Base-by-base conservation (phyloP, 164 flowering plant species). In the Malania oleifera region DNA sequence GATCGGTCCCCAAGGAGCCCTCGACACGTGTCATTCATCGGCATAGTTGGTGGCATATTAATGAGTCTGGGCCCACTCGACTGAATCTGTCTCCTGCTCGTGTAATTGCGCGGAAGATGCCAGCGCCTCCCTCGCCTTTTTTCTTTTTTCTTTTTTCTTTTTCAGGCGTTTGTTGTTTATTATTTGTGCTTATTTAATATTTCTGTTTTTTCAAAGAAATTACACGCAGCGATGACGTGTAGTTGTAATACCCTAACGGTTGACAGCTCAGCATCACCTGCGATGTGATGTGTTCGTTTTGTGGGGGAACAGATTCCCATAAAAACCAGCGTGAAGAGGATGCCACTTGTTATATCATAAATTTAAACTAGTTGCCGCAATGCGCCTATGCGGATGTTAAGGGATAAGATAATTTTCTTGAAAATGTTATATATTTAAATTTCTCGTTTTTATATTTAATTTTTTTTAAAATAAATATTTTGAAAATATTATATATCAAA, bases 41-140 rank as follows among this genome's bases (percentile, higher is more conserved):
- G 26, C 39, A 29, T 48, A 28, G 52, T 15, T 52, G 61, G 29
- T 55, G 50, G 40, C 24, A 11, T 35, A 39, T 5, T 10, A 44
- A 31, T 24, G 46, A 39, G 14, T 0, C 13, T n/a, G 7, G 58
- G 58, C 19, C 46, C 58, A 54, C 34, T 28, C 45, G 19, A 20
- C 12, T n/a, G 55, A 52, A 52, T 10, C 1, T 29, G 25, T 37
- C 15, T 19, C 27, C 24, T 11, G 17, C 18, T 15, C 53, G 37
- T 27, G 53, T 27, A 27, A 50, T 25, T 50, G 19, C 35, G 53
- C 34, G 7, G 53, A 50, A 50, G 31, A 7, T 50, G 53, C 53
- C 52, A 13, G 5, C 52, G 28, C 28, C 0, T 5, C 27, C 15
- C 43, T 13, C 2, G 9, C 43, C 17, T 2, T 39, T 14, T 14